Conservation (phyloP, 768 basidiomycete species). For the Grammothele lineata region DNA sequence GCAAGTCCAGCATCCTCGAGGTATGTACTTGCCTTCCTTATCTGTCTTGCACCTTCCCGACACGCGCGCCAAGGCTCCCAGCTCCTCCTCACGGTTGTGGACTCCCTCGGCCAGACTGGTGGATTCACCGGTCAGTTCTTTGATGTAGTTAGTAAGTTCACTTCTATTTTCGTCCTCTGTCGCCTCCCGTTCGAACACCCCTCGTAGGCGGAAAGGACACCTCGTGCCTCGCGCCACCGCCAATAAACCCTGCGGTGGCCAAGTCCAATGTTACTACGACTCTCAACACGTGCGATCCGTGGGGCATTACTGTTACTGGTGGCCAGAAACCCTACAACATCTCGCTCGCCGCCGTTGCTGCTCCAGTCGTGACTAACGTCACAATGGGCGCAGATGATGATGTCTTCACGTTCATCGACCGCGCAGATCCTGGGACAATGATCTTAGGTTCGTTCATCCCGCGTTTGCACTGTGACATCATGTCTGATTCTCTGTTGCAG, state of each 20-base stretch:
- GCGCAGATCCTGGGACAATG: conserved; percentile 31
- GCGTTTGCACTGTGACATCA: not conserved
- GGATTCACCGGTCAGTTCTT: conserved; percentile 35
- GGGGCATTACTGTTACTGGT: conserved; percentile 42
- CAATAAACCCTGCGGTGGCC: conserved; percentile 29
- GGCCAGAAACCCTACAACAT: conserved; percentile 43
- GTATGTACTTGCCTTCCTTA: conserved; percentile 30
- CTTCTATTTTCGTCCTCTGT: too few species aligned
- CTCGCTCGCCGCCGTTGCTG: conserved; percentile 34
- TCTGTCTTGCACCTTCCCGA: too few species aligned
- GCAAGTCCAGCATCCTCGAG: conserved; percentile 35
- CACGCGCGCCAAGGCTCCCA: conserved; percentile 41
- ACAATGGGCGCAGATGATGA: conserved; percentile 35
- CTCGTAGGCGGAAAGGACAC: conserved; percentile 27
- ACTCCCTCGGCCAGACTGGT: conserved; percentile 39
- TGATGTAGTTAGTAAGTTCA: conserved; percentile 33
- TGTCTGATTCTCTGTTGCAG: conserved; percentile 3
- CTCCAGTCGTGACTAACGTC: conserved; percentile 38
- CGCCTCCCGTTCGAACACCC: too few species aligned
- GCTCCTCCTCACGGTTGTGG: conserved; percentile 41
- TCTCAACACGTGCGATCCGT: conserved; percentile 41
- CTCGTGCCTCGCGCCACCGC: conserved; percentile 20
- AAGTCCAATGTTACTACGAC: conserved; percentile 35
- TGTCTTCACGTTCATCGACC: conserved; percentile 39
- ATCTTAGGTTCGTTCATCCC: conserved; percentile 37